phyloP scores from a whole-genome alignment of 108 stramenopile genomes.

The Seminavis robusta region DNA sequence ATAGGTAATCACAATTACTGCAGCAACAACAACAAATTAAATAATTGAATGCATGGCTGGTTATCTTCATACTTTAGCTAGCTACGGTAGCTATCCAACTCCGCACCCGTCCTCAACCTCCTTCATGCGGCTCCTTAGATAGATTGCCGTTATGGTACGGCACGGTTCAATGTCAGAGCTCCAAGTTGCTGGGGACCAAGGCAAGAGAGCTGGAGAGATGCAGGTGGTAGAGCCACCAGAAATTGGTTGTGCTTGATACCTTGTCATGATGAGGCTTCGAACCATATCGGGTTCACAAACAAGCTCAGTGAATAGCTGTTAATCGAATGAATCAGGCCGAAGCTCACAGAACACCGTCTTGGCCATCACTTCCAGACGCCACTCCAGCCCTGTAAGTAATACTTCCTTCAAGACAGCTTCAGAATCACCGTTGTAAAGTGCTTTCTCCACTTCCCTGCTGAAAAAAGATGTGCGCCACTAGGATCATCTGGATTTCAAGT shows the following conservation, averaged over 20 bases:
- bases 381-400: slow-evolving; percentile 47
- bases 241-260: slow-evolving; percentile 69
- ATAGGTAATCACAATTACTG: too few relatives aligned
- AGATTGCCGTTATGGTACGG: too few relatives aligned
- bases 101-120: too few relatives aligned
- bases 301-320: slow-evolving; percentile 97
- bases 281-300: slow-evolving; percentile 97
- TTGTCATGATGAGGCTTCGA: slow-evolving; percentile 70
- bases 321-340: slow-evolving; percentile 81
- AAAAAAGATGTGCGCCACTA: slow-evolving; percentile 90
- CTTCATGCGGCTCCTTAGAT: too few relatives aligned
- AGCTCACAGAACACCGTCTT: slow-evolving; percentile 87
- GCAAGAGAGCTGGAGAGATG: too few relatives aligned
- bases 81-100: too few relatives aligned
- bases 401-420: slow-evolving; percentile 33
- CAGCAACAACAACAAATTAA: too few relatives aligned
- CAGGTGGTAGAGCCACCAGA: slow-evolving; percentile 91
- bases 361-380: slow-evolving; percentile 88
- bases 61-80: too few relatives aligned
- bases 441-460: slow-evolving; percentile 85
- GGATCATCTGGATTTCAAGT: slow-evolving; percentile 90
- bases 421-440: slow-evolving; percentile 54
- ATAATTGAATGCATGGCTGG: too few relatives aligned
- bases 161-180: too few relatives aligned
- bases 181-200: too few relatives aligned